phyloP scores from a whole-genome alignment of 192 early-diverging fungal species.

The Linnemannia elongata region DNA sequence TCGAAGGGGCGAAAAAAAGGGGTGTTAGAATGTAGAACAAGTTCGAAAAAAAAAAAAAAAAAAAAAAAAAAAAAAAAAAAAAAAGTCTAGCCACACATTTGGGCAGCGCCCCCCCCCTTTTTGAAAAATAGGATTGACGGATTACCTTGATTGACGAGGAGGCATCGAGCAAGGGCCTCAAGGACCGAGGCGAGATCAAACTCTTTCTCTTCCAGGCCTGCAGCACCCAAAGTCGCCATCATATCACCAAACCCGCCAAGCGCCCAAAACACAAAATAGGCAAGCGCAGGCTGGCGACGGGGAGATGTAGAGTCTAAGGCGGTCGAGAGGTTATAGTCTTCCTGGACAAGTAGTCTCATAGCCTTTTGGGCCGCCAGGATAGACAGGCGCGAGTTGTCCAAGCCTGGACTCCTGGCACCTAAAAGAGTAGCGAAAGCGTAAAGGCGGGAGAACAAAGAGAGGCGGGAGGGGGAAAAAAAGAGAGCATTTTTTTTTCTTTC shows the following conservation, averaged over 20 bases:
- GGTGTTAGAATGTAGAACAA: background rate
- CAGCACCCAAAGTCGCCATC: background rate
- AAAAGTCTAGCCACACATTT: background rate
- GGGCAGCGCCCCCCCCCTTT: background rate
- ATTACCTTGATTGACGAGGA: slow-evolving; percentile 42
- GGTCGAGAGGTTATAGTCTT: background rate
- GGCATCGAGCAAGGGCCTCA: slow-evolving; percentile 26
- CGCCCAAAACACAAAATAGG: slow-evolving; percentile 34
- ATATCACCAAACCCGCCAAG: slow-evolving; percentile 44
- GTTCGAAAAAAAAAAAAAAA: background rate
- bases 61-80: no score
- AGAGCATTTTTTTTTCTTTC: background rate
- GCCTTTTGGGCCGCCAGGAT: slow-evolving; percentile 32
- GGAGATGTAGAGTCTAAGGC: no score
- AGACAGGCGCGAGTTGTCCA: slow-evolving; percentile 24
- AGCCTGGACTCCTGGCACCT: slow-evolving; percentile 39
- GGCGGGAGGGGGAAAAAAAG: background rate
- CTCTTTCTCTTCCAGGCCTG: background rate
- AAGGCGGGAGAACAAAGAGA: background rate
- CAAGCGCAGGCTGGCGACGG: background rate
- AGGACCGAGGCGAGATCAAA: slow-evolving; percentile 6
- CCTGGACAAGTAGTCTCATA: slow-evolving; percentile 8
- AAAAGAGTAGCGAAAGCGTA: background rate
- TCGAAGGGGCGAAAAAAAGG: background rate
- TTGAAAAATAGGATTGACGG: background rate